Conservation (phyloP, 2,329 filamentous ascomycete genomes). For the Juglanconis oblonga region DNA sequence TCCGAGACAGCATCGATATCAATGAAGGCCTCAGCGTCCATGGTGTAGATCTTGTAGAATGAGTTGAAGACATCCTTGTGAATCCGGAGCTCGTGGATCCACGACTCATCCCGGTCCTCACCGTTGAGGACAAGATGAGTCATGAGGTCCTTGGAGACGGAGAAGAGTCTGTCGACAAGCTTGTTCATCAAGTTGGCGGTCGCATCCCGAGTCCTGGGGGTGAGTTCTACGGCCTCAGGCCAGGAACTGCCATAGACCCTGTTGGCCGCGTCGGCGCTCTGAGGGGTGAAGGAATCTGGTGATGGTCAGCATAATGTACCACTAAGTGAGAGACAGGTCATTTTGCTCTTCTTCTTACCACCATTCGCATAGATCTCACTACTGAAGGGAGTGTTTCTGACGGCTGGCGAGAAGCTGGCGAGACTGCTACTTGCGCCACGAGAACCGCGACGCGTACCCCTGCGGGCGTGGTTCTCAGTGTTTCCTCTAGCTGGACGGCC, state of each 20-base stretch:
- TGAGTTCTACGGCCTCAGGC: not conserved
- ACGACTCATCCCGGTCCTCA: constrained; percentile 10
- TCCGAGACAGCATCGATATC: constrained; percentile 8
- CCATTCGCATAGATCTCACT: not conserved
- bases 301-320: not conserved
- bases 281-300: constrained; percentile 9
- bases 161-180: constrained; percentile 13
- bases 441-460: constrained; percentile 4
- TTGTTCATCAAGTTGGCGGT: constrained; percentile 19
- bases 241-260: constrained; percentile 2
- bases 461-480: constrained; percentile 10
- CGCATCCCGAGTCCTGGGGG: constrained; percentile 10
- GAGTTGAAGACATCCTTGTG: constrained; percentile 10
- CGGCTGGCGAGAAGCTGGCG: not conserved
- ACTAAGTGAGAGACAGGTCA: not conserved
- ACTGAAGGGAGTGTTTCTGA: not conserved
- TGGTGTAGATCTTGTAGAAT: constrained; percentile 12
- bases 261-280: constrained; percentile 1
- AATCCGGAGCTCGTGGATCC: constrained; percentile 8
- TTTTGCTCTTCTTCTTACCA: constrained; percentile 1
- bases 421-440: constrained; percentile 1
- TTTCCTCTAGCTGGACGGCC: not conserved
- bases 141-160: constrained; percentile 5
- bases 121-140: constrained; percentile 4
- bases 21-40: constrained; percentile 2